These are phyloP conservation scores for Fonsecaea erecta DNA, from an alignment of 2,329 filamentous ascomycete genomes.

Conservation along the genomic window DNA sequence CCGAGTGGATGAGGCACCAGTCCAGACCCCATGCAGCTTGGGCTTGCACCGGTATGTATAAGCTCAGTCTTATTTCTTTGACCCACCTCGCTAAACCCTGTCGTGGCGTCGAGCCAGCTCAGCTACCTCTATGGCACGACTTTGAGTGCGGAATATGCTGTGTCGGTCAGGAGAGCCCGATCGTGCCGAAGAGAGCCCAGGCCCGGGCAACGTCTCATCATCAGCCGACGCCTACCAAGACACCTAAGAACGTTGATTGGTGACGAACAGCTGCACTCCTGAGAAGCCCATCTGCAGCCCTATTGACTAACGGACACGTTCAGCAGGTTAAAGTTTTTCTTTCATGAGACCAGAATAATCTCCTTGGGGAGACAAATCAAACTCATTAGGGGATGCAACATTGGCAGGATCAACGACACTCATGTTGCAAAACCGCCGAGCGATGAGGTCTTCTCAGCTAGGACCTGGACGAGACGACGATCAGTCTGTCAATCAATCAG, in stretches of 20 bases:
- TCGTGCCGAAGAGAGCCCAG: conserved; percentile 1
- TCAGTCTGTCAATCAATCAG: background rate
- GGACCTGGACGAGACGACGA: background rate
- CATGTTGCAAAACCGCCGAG: background rate
- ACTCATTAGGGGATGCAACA: background rate
- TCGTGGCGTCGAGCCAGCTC: background rate
- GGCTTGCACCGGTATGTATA: background rate
- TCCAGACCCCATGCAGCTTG: background rate
- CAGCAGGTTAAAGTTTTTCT: background rate
- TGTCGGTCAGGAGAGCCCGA: conserved; percentile 4
- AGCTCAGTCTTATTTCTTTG: background rate
- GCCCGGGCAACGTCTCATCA: background rate
- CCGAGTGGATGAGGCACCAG: background rate
- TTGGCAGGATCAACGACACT: background rate
- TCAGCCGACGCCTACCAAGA: background rate
- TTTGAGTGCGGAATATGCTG: background rate
- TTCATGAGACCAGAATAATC: background rate
- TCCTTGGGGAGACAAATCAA: background rate
- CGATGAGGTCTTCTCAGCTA: background rate
- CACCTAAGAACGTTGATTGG: background rate
- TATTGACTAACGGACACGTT: background rate
- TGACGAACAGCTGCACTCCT: background rate
- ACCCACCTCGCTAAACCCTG: background rate
- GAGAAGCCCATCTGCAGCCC: background rate
- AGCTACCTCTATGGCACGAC: background rate